Percentiles rank a stretch among this genome's conserved stretches.
Evolutionary conservation across 306 rosid genomes (phyloP).

Genomic region (Betula pendula): DNA sequence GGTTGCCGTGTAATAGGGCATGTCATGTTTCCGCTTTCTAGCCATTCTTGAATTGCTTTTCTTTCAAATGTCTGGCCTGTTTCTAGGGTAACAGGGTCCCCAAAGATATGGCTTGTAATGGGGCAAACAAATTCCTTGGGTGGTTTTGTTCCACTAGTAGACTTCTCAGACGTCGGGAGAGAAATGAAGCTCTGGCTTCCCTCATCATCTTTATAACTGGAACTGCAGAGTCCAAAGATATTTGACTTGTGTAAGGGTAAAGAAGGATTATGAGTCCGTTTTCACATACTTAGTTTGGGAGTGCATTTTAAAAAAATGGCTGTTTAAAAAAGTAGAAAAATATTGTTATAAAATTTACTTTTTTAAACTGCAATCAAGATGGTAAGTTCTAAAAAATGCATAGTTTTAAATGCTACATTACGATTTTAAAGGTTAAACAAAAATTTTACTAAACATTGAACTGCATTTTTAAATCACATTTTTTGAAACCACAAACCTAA

Average conservation of each 20-base stretch:
- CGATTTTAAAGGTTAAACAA: too few relatives aligned
- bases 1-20: conserved; percentile 88
- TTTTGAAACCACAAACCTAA: too few relatives aligned
- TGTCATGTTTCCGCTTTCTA: conserved; percentile 81
- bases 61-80: conserved; percentile 96
- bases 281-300: too few relatives aligned
- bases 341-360: too few relatives aligned
- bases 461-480: too few relatives aligned
- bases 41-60: conserved; percentile 94
- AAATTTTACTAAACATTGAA: too few relatives aligned
- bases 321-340: too few relatives aligned
- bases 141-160: conserved; percentile 48
- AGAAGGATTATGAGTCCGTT: neutral
- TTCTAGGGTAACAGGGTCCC: conserved; percentile 94
- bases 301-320: too few relatives aligned
- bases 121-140: conserved; percentile 93
- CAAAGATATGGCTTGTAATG: conserved; percentile 79
- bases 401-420: too few relatives aligned
- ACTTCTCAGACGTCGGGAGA: conserved; percentile 52
- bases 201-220: conserved; percentile 54
- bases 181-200: conserved; percentile 55
- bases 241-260: conserved; percentile 7
- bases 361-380: too few relatives aligned
- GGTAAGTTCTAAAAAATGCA: too few relatives aligned
- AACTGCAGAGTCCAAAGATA: conserved; percentile 52